Evolutionary conservation across 2,329 filamentous ascomycete species (phyloP), one percentile per base, ranked within the genome.

Genomic region (Fusarium azukiicola): DNA sequence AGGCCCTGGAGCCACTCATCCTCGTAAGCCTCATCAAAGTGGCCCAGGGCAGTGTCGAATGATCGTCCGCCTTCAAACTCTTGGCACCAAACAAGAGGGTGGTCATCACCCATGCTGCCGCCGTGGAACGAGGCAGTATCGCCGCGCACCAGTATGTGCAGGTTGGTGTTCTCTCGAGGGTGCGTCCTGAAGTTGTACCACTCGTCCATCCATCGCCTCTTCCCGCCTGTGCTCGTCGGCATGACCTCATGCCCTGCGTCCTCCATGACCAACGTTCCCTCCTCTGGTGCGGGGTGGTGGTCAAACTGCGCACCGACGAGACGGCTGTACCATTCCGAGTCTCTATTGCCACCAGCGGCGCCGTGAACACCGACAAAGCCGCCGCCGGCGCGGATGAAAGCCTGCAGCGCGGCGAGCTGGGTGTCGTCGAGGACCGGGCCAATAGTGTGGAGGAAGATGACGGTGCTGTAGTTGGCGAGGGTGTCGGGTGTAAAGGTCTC

Each of bases 301-400:
- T 74, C 36, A 1, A 80, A 80, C 1, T 72, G 46, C 2, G 73
- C 71, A 10, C 78, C 78, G 1, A 80, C 21, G 4, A 80, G 74
- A n/a, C 49, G 66, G 11, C 54, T 67, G 21, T 80, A 80, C 4
- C n/a, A 27, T 0, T 23, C 21, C 7, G 46, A n/a, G 13, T 13
- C 21, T 9, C 14, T 13, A 8, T 74, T 61, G 5, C 78, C 78
- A 1, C 56, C 47, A 0, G 78, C 42, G 1, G 78, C 78, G 16
- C 75, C 78, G 17, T 80, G 78, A 11, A 80, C 46, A 19, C 78
- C 78, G 12, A 80, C 49, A 5, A 80, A 67, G 2, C 78, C 78
- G 38, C 75, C 75, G 0, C 78, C 78, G 38, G 44, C 46, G 0
- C 69, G 42, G 2, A 76, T 63, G 38, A 70, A 80, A 0, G 1